These are phyloP conservation scores for Botryotinia narcissicola DNA, from an alignment of 2,329 filamentous ascomycete species.

Conservation along the genomic window DNA sequence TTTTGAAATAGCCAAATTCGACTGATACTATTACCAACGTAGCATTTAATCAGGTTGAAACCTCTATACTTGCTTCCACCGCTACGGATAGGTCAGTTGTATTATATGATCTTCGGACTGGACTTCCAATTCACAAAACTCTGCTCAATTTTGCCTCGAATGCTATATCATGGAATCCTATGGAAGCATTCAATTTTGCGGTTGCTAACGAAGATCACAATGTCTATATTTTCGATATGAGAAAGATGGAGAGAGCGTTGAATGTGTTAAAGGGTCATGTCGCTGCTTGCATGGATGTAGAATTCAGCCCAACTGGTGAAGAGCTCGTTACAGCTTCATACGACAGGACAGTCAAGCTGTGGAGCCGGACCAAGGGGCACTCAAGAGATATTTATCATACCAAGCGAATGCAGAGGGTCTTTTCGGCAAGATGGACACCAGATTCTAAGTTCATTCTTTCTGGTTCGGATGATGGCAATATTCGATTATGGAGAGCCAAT, in stretches of 20 bases:
- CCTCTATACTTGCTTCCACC: conserved; percentile 81
- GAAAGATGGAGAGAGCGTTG: conserved; percentile 80
- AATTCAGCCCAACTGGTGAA: conserved; percentile 91
- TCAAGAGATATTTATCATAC: conserved; percentile 95
- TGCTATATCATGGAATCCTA: conserved; percentile 87
- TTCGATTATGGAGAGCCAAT: conserved; percentile 83
- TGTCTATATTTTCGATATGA: conserved; percentile 76
- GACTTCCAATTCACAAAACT: conserved; percentile 76
- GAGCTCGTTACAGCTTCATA: conserved; percentile 90
- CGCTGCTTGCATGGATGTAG: conserved; percentile 89
- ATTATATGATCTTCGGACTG: conserved; percentile 88
- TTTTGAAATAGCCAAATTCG: conserved; percentile 80
- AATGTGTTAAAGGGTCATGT: conserved; percentile 92
- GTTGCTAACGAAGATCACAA: conserved; percentile 82
- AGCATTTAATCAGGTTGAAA: conserved; percentile 91
- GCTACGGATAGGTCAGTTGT: conserved; percentile 84
- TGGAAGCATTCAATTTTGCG: conserved; percentile 95
- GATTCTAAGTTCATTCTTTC: conserved; percentile 88
- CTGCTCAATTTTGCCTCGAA: conserved; percentile 81
- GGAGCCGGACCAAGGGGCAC: conserved; percentile 76
- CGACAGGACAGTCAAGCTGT: conserved; percentile 83
- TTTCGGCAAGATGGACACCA: conserved; percentile 78
- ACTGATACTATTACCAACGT: conserved; percentile 88
- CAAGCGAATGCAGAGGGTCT: conserved; percentile 95
- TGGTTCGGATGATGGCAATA: conserved; percentile 90